A percentile compares a stretch with the other conserved stretches of the same genome.
Evolutionary conservation across 2,329 filamentous ascomycete genomes (phyloP).

Genomic region (Tolypocladium tundrense): DNA sequence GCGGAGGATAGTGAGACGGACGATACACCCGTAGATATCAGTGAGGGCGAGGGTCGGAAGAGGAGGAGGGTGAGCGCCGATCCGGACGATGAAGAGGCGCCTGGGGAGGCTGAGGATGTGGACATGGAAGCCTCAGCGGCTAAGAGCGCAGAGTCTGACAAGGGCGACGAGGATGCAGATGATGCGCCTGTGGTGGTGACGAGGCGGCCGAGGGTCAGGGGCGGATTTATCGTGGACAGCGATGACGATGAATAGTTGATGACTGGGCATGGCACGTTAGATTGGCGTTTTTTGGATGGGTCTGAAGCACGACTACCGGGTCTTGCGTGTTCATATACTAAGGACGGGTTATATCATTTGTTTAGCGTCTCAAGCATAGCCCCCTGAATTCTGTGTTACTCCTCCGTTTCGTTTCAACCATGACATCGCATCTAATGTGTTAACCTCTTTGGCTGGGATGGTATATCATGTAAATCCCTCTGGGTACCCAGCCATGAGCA

Average conservation of each 20-base stretch:
- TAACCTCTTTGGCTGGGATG: not conserved
- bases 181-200: slow-evolving; percentile 13
- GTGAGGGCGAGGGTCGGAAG: slow-evolving; percentile 25
- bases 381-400: not conserved
- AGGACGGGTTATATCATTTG: not conserved
- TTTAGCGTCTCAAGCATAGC: not conserved
- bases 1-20: slow-evolving; percentile 15
- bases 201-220: slow-evolving; percentile 33
- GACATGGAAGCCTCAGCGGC: slow-evolving; percentile 13
- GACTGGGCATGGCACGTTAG: not conserved
- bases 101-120: slow-evolving; percentile 10
- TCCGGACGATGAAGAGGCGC: slow-evolving; percentile 9
- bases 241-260: slow-evolving; percentile 39
- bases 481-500: not conserved
- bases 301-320: not conserved
- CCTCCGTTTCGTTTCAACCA: not conserved
- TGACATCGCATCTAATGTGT: not conserved
- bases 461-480: not conserved
- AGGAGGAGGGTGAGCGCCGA: slow-evolving; percentile 23
- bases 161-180: slow-evolving; percentile 19
- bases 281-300: not conserved
- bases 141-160: not conserved
- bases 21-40: slow-evolving; percentile 18
- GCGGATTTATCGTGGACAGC: slow-evolving; percentile 49
- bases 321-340: not conserved